Evolutionary conservation across 768 basidiomycete genomes (phyloP).

Genomic region (Amanita fuliginea): DNA sequence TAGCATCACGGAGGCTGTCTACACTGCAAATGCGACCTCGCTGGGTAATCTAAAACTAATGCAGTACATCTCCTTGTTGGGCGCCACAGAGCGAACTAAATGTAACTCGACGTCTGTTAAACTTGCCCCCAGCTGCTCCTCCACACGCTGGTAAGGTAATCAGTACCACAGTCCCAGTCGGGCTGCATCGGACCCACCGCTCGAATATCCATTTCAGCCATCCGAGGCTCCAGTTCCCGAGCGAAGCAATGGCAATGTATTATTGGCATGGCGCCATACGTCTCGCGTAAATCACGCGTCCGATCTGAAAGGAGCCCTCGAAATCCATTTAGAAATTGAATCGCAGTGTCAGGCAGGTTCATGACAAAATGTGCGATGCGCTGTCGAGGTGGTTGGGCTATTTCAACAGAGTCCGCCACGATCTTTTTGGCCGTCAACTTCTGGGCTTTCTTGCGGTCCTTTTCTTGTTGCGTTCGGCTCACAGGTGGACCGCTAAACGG

Average conservation of each 20-base stretch:
- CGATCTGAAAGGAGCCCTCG: conserved; percentile 49
- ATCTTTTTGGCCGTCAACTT: conserved; percentile 13
- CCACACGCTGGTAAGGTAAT: conserved; percentile 47
- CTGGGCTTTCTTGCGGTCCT: conserved; percentile 25
- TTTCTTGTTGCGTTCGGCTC: conserved; percentile 33
- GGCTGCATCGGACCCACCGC: conserved; percentile 38
- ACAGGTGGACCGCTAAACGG: conserved; percentile 37
- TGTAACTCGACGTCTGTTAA: conserved; percentile 47
- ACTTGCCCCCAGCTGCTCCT: conserved; percentile 45
- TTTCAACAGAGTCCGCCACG: conserved; percentile 4
- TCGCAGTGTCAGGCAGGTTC: conserved; percentile 92
- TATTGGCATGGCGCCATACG: conserved; percentile 68
- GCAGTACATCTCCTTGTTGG: conserved; percentile 97
- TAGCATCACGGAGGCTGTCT: not conserved
- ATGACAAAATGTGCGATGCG: conserved; percentile 86
- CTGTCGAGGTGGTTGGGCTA: conserved; percentile 27
- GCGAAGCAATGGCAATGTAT: conserved; percentile 97
- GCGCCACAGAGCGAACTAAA: conserved; percentile 86
- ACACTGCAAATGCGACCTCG: conserved; percentile 23
- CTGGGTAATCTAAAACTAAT: conserved; percentile 60
- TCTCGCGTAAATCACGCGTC: conserved; percentile 26
- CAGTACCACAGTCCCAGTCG: conserved; percentile 8
- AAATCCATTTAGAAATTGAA: conserved; percentile 85
- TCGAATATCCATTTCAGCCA: conserved; percentile 69
- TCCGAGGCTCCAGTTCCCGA: conserved; percentile 58